phyloP scores from a whole-genome alignment of 495 filamentous ascomycete genomes.

The Cercophora newfieldiana region DNA sequence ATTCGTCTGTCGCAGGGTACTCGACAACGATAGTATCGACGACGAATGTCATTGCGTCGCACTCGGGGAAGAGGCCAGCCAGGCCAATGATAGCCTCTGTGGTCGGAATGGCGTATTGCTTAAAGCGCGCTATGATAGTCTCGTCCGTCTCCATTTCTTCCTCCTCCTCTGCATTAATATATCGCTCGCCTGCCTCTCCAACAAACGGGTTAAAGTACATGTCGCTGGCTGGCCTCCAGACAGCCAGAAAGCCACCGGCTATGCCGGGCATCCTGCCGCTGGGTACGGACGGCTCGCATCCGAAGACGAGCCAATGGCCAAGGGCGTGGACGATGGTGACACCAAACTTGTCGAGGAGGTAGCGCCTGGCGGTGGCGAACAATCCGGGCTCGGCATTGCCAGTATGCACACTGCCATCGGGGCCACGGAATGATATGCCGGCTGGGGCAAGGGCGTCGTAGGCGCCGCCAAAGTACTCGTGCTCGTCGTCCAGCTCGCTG shows the following conservation, averaged over 20 bases:
- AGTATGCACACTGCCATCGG: not conserved
- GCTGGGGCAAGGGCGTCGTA: constrained; percentile 6
- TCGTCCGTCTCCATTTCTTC: constrained; percentile 2
- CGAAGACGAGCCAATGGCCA: not conserved
- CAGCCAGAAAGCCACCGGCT: constrained; percentile 6
- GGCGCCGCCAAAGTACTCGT: constrained; percentile 3
- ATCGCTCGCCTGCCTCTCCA: not conserved
- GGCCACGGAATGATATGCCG: not conserved
- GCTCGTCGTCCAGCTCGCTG: constrained; percentile 4
- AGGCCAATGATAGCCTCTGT: constrained; percentile 4
- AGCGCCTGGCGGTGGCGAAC: not conserved
- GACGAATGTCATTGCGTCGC: constrained; percentile 1
- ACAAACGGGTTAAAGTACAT: constrained; percentile 10
- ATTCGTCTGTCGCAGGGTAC: constrained; percentile 3
- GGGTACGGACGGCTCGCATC: constrained; percentile 3
- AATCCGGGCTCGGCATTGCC: constrained; percentile 8
- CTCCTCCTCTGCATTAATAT: constrained; percentile 12
- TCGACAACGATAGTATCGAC: not conserved
- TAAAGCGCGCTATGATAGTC: not conserved
- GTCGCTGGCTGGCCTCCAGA: constrained; percentile 13
- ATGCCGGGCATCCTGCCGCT: constrained; percentile 7
- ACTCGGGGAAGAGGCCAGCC: not conserved
- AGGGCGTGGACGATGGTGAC: constrained; percentile 11
- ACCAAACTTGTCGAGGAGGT: constrained; percentile 3
- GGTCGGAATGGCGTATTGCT: constrained; percentile 6